phyloP scores from a whole-genome alignment of 331 rosid genomes.

The Prunus yedoensis region DNA sequence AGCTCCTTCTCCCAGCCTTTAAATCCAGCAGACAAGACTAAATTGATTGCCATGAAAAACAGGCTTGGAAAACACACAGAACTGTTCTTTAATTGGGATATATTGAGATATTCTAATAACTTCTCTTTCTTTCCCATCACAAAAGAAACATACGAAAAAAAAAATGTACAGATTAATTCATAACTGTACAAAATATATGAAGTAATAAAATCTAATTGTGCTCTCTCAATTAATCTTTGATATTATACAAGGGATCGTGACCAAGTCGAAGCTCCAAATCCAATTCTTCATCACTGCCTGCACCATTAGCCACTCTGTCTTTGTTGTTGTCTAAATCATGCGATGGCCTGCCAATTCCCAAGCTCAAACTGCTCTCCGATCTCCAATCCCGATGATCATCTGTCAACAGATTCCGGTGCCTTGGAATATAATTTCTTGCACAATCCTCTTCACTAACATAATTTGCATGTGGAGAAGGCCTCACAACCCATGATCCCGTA shows the following conservation, averaged over 20 bases:
- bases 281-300: slow-evolving; percentile 40
- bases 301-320: slow-evolving; percentile 26
- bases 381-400: slow-evolving; percentile 42
- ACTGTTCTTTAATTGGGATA: not conserved
- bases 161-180: slow-evolving; percentile 3
- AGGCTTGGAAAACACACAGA: too few relatives aligned
- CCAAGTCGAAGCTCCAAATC: slow-evolving; percentile 98
- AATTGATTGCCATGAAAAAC: not conserved
- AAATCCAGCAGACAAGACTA: not conserved
- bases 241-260: slow-evolving; percentile 40
- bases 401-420: slow-evolving; percentile 27
- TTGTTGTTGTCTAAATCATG: slow-evolving; percentile 1
- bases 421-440: slow-evolving; percentile 25
- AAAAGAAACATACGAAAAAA: not conserved
- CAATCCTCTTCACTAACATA: slow-evolving; percentile 3
- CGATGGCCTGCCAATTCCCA: slow-evolving; percentile 30
- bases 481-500: slow-evolving; percentile 19
- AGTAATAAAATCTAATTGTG: too few relatives aligned
- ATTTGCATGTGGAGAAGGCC: slow-evolving; percentile 28
- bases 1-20: not conserved
- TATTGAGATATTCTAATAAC: slow-evolving; percentile 1
- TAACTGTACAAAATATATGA: not conserved
- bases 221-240: too few relatives aligned
- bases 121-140: not conserved
- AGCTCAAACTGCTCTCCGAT: slow-evolving; percentile 33